These are phyloP conservation scores for Monosporozyma solicola DNA, from an alignment of 805 yeast species.

Conservation along the genomic window DNA sequence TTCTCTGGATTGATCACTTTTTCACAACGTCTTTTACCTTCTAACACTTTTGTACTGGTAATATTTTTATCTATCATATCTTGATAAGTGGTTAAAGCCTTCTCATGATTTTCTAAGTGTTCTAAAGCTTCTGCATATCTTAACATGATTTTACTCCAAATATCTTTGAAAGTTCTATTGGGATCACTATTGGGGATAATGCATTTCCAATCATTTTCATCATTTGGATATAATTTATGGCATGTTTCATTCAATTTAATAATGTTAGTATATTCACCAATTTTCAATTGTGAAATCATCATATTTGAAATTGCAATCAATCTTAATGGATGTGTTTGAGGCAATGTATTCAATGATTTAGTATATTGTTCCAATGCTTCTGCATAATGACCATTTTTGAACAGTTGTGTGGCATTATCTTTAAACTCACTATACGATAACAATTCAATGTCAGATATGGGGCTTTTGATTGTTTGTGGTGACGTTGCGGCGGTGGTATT, in stretches of 20 bases:
- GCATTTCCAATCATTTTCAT: constrained; percentile 34
- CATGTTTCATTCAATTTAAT: constrained; percentile 27
- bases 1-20: constrained; percentile 49
- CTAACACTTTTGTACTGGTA: constrained; percentile 55
- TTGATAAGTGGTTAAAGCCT: constrained; percentile 54
- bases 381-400: constrained; percentile 74
- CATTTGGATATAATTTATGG: constrained; percentile 27
- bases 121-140: constrained; percentile 82
- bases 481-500: not conserved
- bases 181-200: constrained; percentile 31
- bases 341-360: constrained; percentile 47
- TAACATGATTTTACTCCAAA: constrained; percentile 63
- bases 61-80: constrained; percentile 59
- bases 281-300: constrained; percentile 53
- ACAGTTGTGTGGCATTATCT: constrained; percentile 51
- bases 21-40: constrained; percentile 73
- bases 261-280: constrained; percentile 51
- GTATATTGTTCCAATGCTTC: constrained; percentile 55
- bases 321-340: constrained; percentile 53
- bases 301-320: constrained; percentile 70
- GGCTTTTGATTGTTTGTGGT: not conserved
- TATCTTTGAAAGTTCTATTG: constrained; percentile 35
- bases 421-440: constrained; percentile 39
- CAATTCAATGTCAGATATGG: constrained; percentile 24
- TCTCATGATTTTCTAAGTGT: constrained; percentile 58